Conservation (phyloP, 371 early-diverging fungal genomes). For the Capniomyces stellatus region DNA sequence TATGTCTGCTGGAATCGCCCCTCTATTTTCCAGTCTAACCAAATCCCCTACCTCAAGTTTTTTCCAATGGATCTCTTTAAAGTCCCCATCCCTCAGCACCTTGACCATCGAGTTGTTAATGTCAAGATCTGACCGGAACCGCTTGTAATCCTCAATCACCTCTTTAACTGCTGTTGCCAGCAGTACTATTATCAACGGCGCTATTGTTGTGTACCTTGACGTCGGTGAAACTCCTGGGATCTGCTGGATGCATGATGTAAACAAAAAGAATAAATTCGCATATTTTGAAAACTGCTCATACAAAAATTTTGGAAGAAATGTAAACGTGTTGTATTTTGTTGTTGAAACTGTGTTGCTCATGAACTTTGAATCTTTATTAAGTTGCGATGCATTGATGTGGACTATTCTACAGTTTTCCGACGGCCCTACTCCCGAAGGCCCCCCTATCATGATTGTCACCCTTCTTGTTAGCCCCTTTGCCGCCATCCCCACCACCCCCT, state of each 20-base stretch:
- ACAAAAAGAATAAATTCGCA: conserved; percentile 89
- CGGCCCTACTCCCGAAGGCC: neutral
- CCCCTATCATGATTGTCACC: neutral
- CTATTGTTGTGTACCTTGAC: conserved; percentile 69
- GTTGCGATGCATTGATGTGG: conserved; percentile 59
- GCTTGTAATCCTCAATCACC: conserved; percentile 84
- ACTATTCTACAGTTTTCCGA: conserved; percentile 47
- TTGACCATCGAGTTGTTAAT: conserved; percentile 51
- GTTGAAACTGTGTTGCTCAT: conserved; percentile 71
- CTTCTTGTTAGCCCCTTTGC: neutral
- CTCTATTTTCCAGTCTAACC: conserved; percentile 63
- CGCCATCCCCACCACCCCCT: neutral
- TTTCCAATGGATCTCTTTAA: conserved; percentile 50
- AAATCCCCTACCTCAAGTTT: conserved; percentile 82
- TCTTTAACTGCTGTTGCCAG: conserved; percentile 92
- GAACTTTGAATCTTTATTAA: conserved; percentile 56
- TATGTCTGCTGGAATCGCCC: conserved; percentile 86
- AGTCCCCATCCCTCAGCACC: conserved; percentile 32
- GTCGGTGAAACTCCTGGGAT: conserved; percentile 71
- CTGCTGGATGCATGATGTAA: conserved; percentile 79
- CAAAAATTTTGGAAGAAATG: conserved; percentile 85
- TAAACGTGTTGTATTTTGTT: conserved; percentile 70
- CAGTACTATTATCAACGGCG: conserved; percentile 82
- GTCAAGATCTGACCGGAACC: conserved; percentile 60
- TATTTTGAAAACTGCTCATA: conserved; percentile 88